Evolutionary conservation across 495 filamentous ascomycete species (phyloP).

Genomic region (Aspergillus nidulans): DNA sequence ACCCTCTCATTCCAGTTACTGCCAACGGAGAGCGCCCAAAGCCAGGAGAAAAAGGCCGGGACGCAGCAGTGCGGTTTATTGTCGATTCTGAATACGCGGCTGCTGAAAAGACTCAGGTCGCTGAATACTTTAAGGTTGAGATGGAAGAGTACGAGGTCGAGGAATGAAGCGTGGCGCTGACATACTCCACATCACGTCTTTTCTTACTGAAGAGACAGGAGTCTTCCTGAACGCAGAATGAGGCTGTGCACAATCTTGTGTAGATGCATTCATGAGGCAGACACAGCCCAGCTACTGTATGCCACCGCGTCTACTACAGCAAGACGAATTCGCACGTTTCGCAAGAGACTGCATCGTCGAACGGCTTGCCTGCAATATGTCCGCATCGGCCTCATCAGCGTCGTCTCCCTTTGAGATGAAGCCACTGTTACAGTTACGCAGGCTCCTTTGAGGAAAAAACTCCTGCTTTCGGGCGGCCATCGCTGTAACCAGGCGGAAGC

Average conservation of each 20-base stretch:
- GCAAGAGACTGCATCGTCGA: not conserved
- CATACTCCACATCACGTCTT: too few species aligned
- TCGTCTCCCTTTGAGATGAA: too few species aligned
- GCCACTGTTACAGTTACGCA: too few species aligned
- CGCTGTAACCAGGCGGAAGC: too few species aligned
- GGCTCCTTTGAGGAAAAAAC: too few species aligned
- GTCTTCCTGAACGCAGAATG: too few species aligned
- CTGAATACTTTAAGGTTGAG: conserved; percentile 66
- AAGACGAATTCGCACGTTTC: not conserved
- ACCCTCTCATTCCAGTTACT: conserved; percentile 32
- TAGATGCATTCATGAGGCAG: too few species aligned
- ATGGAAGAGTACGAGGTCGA: conserved; percentile 62
- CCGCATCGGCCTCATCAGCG: too few species aligned
- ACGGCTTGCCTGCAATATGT: not conserved
- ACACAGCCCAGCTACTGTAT: not conserved
- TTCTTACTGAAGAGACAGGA: too few species aligned
- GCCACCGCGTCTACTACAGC: not conserved
- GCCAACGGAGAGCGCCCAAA: conserved; percentile 44
- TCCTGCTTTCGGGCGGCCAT: too few species aligned
- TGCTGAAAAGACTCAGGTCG: conserved; percentile 63
- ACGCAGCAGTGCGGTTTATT: conserved; percentile 86
- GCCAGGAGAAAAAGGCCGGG: conserved; percentile 51
- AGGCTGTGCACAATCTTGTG: too few species aligned
- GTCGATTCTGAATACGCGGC: conserved; percentile 74
- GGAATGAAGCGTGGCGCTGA: conserved; percentile 15